Conservation (phyloP, 306 rosid species). For the Fragaria ananassa region DNA sequence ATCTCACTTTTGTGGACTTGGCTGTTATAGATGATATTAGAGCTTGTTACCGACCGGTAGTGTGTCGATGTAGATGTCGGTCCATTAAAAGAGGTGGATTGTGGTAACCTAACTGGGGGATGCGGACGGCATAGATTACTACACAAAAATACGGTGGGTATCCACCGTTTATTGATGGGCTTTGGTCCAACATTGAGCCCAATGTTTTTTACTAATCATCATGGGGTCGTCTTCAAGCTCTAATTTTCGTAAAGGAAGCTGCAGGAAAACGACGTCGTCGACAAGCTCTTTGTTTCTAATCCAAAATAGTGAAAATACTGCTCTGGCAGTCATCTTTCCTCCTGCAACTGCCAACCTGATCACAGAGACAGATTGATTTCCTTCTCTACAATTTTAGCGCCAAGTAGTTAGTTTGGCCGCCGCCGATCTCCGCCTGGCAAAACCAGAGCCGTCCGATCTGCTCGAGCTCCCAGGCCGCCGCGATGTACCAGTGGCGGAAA, state of each 20-base stretch:
- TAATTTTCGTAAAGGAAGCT: neutral
- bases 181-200: neutral
- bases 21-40: no score
- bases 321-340: neutral
- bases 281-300: neutral
- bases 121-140: no score
- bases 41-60: no score
- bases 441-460: slow-evolving; percentile 15
- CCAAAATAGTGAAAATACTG: neutral
- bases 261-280: slow-evolving; percentile 3
- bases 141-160: no score
- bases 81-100: no score
- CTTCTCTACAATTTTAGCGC: neutral
- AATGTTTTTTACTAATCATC: neutral
- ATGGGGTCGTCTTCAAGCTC: neutral
- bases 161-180: neutral
- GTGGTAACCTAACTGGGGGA: no score
- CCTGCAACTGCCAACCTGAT: slow-evolving; percentile 18
- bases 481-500: slow-evolving; percentile 97
- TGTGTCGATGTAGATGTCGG: no score
- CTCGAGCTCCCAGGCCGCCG: neutral
- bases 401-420: neutral
- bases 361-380: neutral
- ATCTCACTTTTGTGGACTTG: no score
- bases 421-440: slow-evolving; percentile 6